Base-by-base conservation (phyloP, 352 stramenopile species). In the Phytopythium boreale region DNA sequence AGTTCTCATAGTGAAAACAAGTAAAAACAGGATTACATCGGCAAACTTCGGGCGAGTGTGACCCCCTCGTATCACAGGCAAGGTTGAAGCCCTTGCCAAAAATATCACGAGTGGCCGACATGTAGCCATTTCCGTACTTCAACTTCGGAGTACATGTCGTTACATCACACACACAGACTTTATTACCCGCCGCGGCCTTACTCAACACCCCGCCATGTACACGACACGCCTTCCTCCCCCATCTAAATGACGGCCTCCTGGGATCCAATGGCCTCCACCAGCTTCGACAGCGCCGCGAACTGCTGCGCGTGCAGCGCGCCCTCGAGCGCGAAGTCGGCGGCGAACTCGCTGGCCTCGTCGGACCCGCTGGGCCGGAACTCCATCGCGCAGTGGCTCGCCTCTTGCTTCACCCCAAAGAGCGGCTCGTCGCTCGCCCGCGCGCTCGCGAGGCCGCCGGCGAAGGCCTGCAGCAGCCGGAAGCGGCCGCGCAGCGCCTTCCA, bases 381-480 rank as follows among this genome's bases (percentile, higher is more conserved):
- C 22, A 80, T 15, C 24, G 74, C 64, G 26, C 66, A 59, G 20
- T 61, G 69, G 10, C 55, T 39, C 10, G 59, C 69, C 26, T 29
- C 36, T 3, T 37, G 64, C 20, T 66, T 66, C 5, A 62, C 59
- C 3, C 43, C 19, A 3, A 56, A 24, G 2, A 63, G 24, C 43
- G 44, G 57, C 26, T 50, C 39, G 46, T 55, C 43, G 31, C 49
- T 46, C 10, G 67, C 63, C 37, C 77, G 80, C 3, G 83, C 70
- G 34, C 74, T 88, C 26, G 82, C 82, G 19, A 91, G 72, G 0
- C 80, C 80, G 2, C 76, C 82, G 0, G 78, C 82, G 51, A 91
- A 89, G 24, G 67, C 66, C 64, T 89, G 78, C 14, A 91, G 71
- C 34, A 70, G 49, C 24, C 66, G 69, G 43, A 88, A 91, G 11